A percentile compares a stretch with the other conserved stretches of the same genome.
phyloP scores from a whole-genome alignment of 495 filamentous ascomycete species.

The Penicillium mononematosum region DNA sequence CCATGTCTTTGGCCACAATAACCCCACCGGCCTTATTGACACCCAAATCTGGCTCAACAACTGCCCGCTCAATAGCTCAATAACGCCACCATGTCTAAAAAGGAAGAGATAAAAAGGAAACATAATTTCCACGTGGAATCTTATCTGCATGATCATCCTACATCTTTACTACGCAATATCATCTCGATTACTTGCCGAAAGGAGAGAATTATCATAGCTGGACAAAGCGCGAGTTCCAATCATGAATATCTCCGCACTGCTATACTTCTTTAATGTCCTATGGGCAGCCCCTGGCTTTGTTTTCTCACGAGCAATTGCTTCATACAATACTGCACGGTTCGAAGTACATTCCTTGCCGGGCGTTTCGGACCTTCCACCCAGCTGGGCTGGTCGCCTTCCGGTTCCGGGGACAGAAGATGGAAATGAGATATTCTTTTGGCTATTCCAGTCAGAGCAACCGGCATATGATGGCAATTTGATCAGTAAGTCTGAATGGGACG shows the following conservation, averaged over 20 bases:
- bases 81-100: constrained; percentile 1
- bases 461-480: constrained; percentile 39
- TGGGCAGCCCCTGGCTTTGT: constrained; percentile 17
- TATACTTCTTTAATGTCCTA: constrained; percentile 24
- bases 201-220: neutral
- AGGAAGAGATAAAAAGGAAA: constrained; percentile 6
- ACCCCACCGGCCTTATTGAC: constrained; percentile 20
- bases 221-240: neutral
- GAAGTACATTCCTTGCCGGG: constrained; percentile 33
- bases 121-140: constrained; percentile 4
- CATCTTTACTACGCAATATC: neutral
- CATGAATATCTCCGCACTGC: constrained; percentile 24
- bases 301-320: constrained; percentile 3
- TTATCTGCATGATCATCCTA: neutral
- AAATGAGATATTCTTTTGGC: constrained; percentile 45
- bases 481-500: constrained; percentile 21
- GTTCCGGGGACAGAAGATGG: constrained; percentile 32
- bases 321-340: constrained; percentile 23
- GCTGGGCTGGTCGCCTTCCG: constrained; percentile 43
- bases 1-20: neutral
- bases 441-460: constrained; percentile 36
- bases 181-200: neutral
- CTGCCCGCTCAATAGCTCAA: constrained; percentile 6
- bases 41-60: constrained; percentile 22
- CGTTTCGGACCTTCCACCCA: constrained; percentile 31